A percentile compares a stretch with the other conserved stretches of the same genome.
Evolutionary conservation across 2,329 filamentous ascomycete species (phyloP).

Genomic region (Colletotrichum truncatum): DNA sequence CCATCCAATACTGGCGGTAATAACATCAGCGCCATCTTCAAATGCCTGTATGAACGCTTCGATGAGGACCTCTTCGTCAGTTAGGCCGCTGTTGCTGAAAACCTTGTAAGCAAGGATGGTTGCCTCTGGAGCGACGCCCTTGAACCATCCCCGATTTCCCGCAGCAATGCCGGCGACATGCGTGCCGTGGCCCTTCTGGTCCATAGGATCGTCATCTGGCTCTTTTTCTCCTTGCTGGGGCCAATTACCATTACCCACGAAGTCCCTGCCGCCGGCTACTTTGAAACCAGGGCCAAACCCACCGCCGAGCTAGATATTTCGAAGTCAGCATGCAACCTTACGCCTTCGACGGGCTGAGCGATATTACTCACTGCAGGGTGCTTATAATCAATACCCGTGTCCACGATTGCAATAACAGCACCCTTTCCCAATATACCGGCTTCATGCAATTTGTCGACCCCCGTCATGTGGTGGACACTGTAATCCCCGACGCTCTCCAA

Average conservation of each 20-base stretch:
- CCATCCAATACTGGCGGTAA: too few species aligned
- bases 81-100: constrained; percentile 3
- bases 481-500: too few species aligned
- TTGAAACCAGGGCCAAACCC: constrained; percentile 5
- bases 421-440: constrained; percentile 37
- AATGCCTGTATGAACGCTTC: too few species aligned
- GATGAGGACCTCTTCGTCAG: constrained; percentile 18
- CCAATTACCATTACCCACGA: constrained; percentile 28
- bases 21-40: too few species aligned
- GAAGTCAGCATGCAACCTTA: too few species aligned
- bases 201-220: constrained; percentile 46
- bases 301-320: constrained; percentile 9
- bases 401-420: background rate
- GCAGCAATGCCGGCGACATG: constrained; percentile 42
- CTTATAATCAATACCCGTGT: constrained; percentile 5
- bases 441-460: constrained; percentile 47
- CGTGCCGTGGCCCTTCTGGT: constrained; percentile 45
- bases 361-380: background rate
- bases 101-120: constrained; percentile 11
- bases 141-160: constrained; percentile 3
- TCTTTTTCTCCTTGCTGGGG: constrained; percentile 31
- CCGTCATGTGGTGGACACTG: constrained; percentile 46
- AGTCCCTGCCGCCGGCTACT: constrained; percentile 6
- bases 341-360: background rate
- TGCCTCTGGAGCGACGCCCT: constrained; percentile 9